Base-by-base conservation (phyloP, 805 yeast genomes). In the Isabelozyma pseudorhagii region DNA sequence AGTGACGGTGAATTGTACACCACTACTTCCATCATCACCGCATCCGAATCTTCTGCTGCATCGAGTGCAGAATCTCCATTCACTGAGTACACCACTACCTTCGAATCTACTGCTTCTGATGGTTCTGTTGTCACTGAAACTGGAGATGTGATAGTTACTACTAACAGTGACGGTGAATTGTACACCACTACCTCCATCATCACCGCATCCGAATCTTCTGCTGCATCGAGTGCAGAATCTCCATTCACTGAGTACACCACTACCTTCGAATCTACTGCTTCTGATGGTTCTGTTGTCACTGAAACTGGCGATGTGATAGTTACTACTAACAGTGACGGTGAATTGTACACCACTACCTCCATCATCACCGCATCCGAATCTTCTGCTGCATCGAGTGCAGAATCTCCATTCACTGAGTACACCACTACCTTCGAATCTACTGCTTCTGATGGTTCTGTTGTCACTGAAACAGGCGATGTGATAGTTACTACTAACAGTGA, bases 41-140 rank as follows among this genome's bases (percentile, higher is more conserved):
- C 18, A 38, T 11, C 44, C 3, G 34, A 11, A 1, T 34, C 38
- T 29, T 41, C 42, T 4, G 42, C 17, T n/a, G n/a, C n/a, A 40
- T 18, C 42, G 15, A 17, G 17, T 40, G 14, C 38, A 1, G 41
- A 2, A 2, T 39, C 15, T n/a, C 38, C 15, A n/a, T 38, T 38
- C 46, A 55, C 60, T 14, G 51, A 48, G 5, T 54, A 53, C 53
- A 42, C 52, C 18, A 56, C 56, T 9, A 47, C 54, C 1, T 44
- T 47, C 25, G 49, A 51, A 6, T 51, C 54, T 11, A 46, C 57
- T 9, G 52, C 48, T 21, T 25, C 46, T 25, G 52, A 42, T 18
- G 57, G 60, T 14, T 41, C 43, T 15, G 47, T 50, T 4, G 50
- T 47, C 8, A 61, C 63, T 7, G 55, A 56, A n/a, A 50, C 61